Conservation (phyloP, 2,329 filamentous ascomycete genomes). For the Trichophyton verrucosum region DNA sequence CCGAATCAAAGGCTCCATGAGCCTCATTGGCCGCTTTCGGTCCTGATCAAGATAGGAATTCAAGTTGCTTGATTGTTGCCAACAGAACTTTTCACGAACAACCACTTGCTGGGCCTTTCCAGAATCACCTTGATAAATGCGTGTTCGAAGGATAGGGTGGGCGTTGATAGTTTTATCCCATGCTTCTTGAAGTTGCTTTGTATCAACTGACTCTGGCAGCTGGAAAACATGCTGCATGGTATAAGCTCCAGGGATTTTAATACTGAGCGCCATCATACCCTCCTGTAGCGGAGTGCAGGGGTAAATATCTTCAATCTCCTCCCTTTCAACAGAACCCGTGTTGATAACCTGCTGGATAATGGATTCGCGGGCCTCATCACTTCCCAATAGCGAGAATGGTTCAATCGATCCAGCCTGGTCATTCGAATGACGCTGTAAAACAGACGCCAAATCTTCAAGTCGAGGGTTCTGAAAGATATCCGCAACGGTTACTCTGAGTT, state of each 20-base stretch:
- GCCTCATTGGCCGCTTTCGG: constrained; percentile 13
- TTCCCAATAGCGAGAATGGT: constrained; percentile 13
- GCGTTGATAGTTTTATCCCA: constrained; percentile 27
- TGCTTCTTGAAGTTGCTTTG: constrained; percentile 25
- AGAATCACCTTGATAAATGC: constrained; percentile 19
- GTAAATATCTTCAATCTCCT: constrained; percentile 21
- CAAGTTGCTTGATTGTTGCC: constrained; percentile 14
- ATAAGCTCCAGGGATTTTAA: constrained; percentile 29
- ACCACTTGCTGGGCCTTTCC: constrained; percentile 17
- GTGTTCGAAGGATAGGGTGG: constrained; percentile 31
- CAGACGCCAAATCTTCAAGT: constrained; percentile 24
- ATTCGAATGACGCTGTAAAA: constrained; percentile 1
- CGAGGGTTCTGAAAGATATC: constrained; percentile 24
- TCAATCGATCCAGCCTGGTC: constrained; percentile 1
- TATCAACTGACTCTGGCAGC: constrained; percentile 15
- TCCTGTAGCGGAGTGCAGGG: constrained; percentile 29
- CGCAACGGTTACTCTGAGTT: constrained; percentile 16
- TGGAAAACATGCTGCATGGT: constrained; percentile 27
- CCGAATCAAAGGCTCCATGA: constrained; percentile 16
- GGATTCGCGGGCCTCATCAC: constrained; percentile 3
- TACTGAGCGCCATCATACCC: constrained; percentile 29
- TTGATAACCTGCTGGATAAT: constrained; percentile 8
- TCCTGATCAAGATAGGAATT: constrained; percentile 12
- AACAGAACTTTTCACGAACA: constrained; percentile 16
- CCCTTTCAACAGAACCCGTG: constrained; percentile 13